These are phyloP conservation scores for Aspergillus neotritici DNA, from an alignment of 2,329 filamentous ascomycete genomes.

Conservation along the genomic window DNA sequence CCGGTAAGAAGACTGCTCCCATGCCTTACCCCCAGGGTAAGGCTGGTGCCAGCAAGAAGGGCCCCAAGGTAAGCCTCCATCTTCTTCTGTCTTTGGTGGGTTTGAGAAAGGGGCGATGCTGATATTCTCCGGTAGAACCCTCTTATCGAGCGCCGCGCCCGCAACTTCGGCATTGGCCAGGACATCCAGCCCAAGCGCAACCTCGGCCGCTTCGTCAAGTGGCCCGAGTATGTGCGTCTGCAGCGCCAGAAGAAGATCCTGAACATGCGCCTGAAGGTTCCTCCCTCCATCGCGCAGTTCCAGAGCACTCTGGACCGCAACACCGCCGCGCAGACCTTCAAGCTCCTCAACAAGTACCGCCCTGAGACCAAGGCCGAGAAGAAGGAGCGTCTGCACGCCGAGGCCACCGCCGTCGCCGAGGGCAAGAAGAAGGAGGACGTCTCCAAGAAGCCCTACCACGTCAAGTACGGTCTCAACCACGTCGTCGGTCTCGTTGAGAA, in stretches of 20 bases:
- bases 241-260: constrained; percentile 95
- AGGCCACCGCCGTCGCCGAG: constrained; percentile 95
- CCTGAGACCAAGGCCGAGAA: constrained; percentile 99
- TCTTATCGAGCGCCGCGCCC: constrained; percentile 94
- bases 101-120: constrained; percentile 5
- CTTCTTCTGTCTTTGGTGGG: constrained; percentile 12
- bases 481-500: constrained; percentile 96
- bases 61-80: constrained; percentile 72
- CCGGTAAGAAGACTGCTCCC: constrained; percentile 94
- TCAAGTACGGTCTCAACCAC: constrained; percentile 99
- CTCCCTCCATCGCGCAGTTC: constrained; percentile 96
- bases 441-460: constrained; percentile 98
- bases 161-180: constrained; percentile 98
- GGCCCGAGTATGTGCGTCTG: constrained; percentile 98
- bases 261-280: constrained; percentile 97
- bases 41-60: constrained; percentile 83
- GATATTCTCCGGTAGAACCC: constrained; percentile 65
- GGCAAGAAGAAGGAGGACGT: constrained; percentile 99
- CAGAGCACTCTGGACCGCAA: constrained; percentile 94
- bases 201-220: constrained; percentile 97
- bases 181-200: constrained; percentile 97
- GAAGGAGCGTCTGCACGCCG: constrained; percentile 98
- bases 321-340: constrained; percentile 94
- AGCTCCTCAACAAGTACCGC: constrained; percentile 99
- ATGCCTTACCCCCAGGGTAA: constrained; percentile 95